A percentile compares a stretch with the other conserved stretches of the same genome.
These are phyloP conservation scores for Alternaria arborescens DNA, from an alignment of 2,329 filamentous ascomycete species.

Conservation along the genomic window DNA sequence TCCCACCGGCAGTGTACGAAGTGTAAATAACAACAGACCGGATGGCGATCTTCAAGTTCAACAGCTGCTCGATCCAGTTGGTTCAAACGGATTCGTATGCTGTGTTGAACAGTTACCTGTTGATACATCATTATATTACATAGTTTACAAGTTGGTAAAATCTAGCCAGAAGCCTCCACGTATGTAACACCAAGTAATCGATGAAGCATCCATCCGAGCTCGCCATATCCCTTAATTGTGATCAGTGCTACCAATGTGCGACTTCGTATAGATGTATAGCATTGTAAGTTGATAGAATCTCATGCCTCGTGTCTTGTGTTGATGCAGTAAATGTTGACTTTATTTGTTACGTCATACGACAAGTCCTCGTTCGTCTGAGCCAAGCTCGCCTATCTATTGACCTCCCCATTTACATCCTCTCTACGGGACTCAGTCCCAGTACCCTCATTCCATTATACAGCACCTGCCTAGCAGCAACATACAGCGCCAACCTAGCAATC, in stretches of 20 bases:
- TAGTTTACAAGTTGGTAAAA: neutral
- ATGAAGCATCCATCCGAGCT: neutral
- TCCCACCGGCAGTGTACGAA: neutral
- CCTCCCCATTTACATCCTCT: constrained; percentile 56
- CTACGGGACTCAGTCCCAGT: constrained; percentile 79
- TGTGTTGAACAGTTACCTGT: neutral
- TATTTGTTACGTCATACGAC: neutral
- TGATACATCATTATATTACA: neutral
- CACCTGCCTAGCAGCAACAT: constrained; percentile 77
- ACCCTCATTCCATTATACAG: constrained; percentile 84
- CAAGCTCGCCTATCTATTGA: neutral
- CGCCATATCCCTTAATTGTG: neutral
- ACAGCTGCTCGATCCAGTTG: neutral
- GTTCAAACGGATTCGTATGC: neutral
- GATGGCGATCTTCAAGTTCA: neutral
- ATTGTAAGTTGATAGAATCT: neutral
- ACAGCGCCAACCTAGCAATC: constrained; percentile 72
- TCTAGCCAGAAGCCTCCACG: neutral
- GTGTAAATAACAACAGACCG: neutral
- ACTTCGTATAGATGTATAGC: neutral
- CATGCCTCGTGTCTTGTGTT: constrained; percentile 1
- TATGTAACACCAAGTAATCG: constrained; percentile 6
- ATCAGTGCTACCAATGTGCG: no score
- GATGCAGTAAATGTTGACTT: neutral
- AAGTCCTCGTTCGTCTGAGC: neutral